Evolutionary conservation across 768 basidiomycete genomes (phyloP).

Genomic region (Trametes punicea): DNA sequence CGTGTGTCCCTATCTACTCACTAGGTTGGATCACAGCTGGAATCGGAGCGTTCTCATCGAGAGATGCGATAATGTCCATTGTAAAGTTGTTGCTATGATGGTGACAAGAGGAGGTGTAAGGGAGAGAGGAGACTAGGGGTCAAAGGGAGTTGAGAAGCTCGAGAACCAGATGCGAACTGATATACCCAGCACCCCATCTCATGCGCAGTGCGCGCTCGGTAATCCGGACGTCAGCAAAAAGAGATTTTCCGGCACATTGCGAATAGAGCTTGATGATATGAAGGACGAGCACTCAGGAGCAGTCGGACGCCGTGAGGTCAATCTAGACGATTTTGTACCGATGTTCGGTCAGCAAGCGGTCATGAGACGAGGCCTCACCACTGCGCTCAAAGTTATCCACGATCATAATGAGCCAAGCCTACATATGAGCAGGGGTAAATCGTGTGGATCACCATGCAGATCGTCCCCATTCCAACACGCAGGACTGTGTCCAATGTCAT

Average conservation of each 20-base stretch:
- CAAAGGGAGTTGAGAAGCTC: no score
- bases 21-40: conserved; percentile 9
- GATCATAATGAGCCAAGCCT: no score
- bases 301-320: background rate
- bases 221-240: no score
- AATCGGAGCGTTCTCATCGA: conserved; percentile 6
- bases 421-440: no score
- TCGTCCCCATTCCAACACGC: no score
- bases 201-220: no score
- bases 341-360: no score
- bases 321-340: background rate
- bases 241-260: background rate
- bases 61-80: conserved; percentile 16
- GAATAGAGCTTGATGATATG: background rate
- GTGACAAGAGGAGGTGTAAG: background rate
- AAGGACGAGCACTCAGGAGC: background rate
- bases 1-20: conserved; percentile 10
- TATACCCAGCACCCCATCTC: background rate
- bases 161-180: no score
- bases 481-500: no score
- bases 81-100: background rate
- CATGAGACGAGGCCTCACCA: background rate
- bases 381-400: background rate
- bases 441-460: no score
- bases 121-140: background rate